phyloP scores from a whole-genome alignment of 2,329 filamentous ascomycete species.

The Geosmithia putterillii region DNA sequence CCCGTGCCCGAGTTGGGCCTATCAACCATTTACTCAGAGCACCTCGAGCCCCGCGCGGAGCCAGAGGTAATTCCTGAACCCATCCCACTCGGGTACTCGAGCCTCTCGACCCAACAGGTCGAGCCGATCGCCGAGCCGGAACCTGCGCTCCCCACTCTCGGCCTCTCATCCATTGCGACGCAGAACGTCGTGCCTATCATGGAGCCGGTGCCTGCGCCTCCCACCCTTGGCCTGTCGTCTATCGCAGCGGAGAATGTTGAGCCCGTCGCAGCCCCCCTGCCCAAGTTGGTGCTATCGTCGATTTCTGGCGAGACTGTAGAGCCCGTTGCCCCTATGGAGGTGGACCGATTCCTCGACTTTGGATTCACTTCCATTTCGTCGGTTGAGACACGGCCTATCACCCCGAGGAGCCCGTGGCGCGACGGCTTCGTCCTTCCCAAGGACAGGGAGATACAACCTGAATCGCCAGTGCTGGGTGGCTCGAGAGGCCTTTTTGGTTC shows the following conservation, averaged over 20 bases:
- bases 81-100: slow-evolving; percentile 6
- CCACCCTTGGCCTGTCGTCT: slow-evolving; percentile 21
- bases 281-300: slow-evolving; percentile 21
- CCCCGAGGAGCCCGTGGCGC: slow-evolving; percentile 36
- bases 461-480: slow-evolving; percentile 22
- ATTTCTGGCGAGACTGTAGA: slow-evolving; percentile 21
- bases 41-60: slow-evolving; percentile 15
- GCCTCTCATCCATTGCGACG: slow-evolving; percentile 10
- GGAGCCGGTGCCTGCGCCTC: slow-evolving; percentile 9
- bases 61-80: slow-evolving; percentile 6
- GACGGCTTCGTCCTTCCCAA: slow-evolving; percentile 45
- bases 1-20: slow-evolving; percentile 2
- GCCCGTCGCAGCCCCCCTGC: slow-evolving; percentile 12
- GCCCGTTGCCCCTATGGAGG: slow-evolving; percentile 22
- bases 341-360: slow-evolving; percentile 12
- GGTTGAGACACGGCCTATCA: slow-evolving; percentile 31
- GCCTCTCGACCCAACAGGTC: slow-evolving; percentile 8
- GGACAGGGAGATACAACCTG: slow-evolving; percentile 23
- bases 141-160: slow-evolving; percentile 5
- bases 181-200: slow-evolving; percentile 14
- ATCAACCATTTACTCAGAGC: slow-evolving; percentile 8
- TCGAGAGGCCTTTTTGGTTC: slow-evolving; percentile 16
- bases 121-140: slow-evolving; percentile 9
- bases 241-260: slow-evolving; percentile 24
- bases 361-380: slow-evolving; percentile 32